Percentiles rank a stretch among this genome's conserved stretches.
phyloP scores from a whole-genome alignment of 768 basidiomycete genomes.

The Xerocomus brunneocitrinus region DNA sequence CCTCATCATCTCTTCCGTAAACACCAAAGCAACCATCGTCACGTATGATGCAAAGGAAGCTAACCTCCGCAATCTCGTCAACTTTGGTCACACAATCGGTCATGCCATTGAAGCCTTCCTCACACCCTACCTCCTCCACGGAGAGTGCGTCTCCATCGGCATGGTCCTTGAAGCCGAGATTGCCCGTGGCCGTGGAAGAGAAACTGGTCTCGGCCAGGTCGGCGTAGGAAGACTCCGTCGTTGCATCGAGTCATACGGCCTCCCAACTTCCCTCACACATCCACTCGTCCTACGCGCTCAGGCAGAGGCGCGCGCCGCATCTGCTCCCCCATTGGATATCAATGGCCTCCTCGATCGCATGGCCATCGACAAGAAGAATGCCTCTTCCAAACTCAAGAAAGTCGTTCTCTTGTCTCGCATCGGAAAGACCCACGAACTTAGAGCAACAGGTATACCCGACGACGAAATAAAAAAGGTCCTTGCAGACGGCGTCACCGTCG shows the following conservation, averaged over 20 bases:
- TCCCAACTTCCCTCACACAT: constrained; percentile 79
- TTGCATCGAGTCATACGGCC: constrained; percentile 85
- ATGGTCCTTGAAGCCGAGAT: constrained; percentile 98
- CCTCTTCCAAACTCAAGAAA: constrained; percentile 80
- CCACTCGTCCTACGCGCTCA: constrained; percentile 51
- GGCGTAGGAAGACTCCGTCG: constrained; percentile 86
- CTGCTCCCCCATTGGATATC: constrained; percentile 43
- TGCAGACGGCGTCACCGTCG: constrained; percentile 72
- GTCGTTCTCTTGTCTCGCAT: constrained; percentile 88
- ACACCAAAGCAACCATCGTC: constrained; percentile 95
- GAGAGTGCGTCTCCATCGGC: constrained; percentile 92
- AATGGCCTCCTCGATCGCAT: constrained; percentile 87
- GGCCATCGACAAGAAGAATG: constrained; percentile 97
- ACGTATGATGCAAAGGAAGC: constrained; percentile 96
- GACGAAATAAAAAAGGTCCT: constrained; percentile 77
- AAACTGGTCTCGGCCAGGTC: constrained; percentile 73
- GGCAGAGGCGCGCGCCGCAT: constrained; percentile 17
- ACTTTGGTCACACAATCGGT: constrained; percentile 97
- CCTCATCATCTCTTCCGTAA: constrained; percentile 89
- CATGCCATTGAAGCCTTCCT: constrained; percentile 97
- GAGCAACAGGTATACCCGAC: constrained; percentile 84
- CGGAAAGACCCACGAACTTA: constrained; percentile 87
- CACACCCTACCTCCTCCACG: constrained; percentile 90
- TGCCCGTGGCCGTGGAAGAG: constrained; percentile 70
- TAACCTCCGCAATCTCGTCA: constrained; percentile 95